Percentiles rank a stretch among this genome's conserved stretches.
phyloP scores from a whole-genome alignment of 108 stramenopile species.

The Stephanodiscus triporus region DNA sequence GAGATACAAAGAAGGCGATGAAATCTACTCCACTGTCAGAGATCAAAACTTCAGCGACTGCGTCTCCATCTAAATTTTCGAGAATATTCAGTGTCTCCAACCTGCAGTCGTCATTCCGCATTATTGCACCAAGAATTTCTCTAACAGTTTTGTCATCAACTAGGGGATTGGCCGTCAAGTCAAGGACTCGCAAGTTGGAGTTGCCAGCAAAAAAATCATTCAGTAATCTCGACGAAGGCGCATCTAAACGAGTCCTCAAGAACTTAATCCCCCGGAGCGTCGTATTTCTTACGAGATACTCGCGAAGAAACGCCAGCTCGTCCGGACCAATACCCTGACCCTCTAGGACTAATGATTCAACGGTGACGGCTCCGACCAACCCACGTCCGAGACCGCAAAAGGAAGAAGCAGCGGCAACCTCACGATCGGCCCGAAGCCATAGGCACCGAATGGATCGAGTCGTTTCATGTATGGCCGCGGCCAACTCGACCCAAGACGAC shows the following conservation, averaged over 20 bases:
- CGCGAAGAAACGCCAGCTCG: conserved; percentile 8
- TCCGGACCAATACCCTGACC: not conserved
- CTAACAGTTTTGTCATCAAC: conserved; percentile 27
- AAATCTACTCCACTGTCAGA: conserved; percentile 25
- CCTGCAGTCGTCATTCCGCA: conserved; percentile 8
- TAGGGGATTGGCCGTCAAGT: conserved; percentile 17
- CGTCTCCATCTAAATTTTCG: conserved; percentile 21
- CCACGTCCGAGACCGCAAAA: not conserved
- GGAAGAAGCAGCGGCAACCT: not conserved
- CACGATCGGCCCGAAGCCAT: not conserved
- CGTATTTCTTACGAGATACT: conserved; percentile 22
- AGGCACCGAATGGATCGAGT: not conserved
- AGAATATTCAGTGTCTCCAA: conserved; percentile 37
- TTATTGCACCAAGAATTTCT: conserved; percentile 18
- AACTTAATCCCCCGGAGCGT: conserved; percentile 42
- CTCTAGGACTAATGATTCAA: not conserved
- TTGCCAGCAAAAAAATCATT: conserved; percentile 26
- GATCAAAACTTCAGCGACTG: conserved; percentile 11
- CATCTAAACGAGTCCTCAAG: conserved; percentile 17
- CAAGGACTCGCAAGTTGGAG: conserved; percentile 24
- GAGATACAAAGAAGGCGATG: conserved; percentile 22
- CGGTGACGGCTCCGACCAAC: not conserved
- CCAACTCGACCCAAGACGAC: not conserved
- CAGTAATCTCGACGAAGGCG: conserved; percentile 12
- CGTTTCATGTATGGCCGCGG: not conserved